These are phyloP conservation scores for Neurospora cerealis DNA, from an alignment of 495 filamentous ascomycete species.

Conservation along the genomic window DNA sequence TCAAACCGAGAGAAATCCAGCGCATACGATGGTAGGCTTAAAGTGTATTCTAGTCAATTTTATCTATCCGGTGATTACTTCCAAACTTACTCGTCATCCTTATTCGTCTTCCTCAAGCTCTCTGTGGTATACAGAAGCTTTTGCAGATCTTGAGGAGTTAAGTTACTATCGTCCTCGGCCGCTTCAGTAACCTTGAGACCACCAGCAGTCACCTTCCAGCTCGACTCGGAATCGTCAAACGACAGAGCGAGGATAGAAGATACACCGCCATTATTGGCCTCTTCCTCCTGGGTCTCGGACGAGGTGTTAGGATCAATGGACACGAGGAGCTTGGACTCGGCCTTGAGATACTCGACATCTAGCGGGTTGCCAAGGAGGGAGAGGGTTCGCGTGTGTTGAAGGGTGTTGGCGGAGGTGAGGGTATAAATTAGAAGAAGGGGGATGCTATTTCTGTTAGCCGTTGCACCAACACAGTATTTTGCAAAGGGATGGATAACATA, in stretches of 20 bases:
- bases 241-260: constrained; percentile 10
- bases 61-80: background rate
- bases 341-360: constrained; percentile 31
- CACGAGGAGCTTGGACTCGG: constrained; percentile 31
- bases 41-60: background rate
- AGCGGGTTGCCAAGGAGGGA: constrained; percentile 51
- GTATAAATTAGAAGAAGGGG: background rate
- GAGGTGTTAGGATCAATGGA: constrained; percentile 45
- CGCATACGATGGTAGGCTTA: background rate
- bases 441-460: background rate
- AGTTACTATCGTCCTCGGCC: constrained; percentile 13
- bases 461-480: background rate
- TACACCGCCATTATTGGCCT: constrained; percentile 7
- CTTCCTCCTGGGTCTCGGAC: background rate
- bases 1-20: background rate
- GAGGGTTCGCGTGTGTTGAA: constrained; percentile 39
- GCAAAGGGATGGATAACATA: constrained; percentile 25
- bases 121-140: constrained; percentile 61
- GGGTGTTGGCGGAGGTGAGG: constrained; percentile 19
- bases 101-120: constrained; percentile 51
- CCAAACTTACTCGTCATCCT: constrained; percentile 16
- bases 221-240: constrained; percentile 7
- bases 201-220: background rate
- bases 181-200: constrained; percentile 3
- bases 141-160: constrained; percentile 34